A percentile compares a stretch with the other conserved stretches of the same genome.
Conservation (phyloP, 371 early-diverging fungal genomes). For the Mucor lusitanicus region DNA sequence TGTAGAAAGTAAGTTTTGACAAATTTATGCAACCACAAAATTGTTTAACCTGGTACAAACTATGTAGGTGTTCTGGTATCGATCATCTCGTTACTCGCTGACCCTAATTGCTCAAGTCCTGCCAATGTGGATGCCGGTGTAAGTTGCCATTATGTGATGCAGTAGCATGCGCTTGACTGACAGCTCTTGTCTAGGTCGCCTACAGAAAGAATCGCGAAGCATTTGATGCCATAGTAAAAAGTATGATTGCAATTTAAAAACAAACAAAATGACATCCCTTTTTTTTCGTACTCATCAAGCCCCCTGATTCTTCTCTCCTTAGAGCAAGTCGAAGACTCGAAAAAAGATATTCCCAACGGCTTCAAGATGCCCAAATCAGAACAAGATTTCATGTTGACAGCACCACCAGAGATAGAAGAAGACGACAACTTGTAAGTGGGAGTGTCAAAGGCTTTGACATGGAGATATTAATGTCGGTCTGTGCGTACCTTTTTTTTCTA, state of each 20-base stretch:
- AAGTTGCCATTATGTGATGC: conserved; percentile 22
- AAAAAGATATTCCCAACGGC: conserved; percentile 56
- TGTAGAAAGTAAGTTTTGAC: conserved; percentile 44
- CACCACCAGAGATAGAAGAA: conserved; percentile 50
- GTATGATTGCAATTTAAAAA: conserved; percentile 28
- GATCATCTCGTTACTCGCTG: conserved; percentile 89
- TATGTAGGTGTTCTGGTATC: conserved; percentile 76
- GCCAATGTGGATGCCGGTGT: conserved; percentile 84
- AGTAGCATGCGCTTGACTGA: background rate
- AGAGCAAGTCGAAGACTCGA: conserved; percentile 60
- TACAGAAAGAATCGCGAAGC: conserved; percentile 73
- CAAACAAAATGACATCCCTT: background rate
- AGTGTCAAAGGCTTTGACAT: background rate
- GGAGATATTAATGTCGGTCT: background rate
- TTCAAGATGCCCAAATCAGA: conserved; percentile 57
- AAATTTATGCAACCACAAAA: conserved; percentile 5
- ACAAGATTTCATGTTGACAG: conserved; percentile 49
- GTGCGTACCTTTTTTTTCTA: conserved; percentile 10
- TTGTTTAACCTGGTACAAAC: background rate
- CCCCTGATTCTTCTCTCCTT: background rate
- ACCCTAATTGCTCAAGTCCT: conserved; percentile 95
- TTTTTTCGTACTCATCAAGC: background rate
- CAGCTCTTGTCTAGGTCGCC: conserved; percentile 54
- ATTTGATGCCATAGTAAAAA: conserved; percentile 73
- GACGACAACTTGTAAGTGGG: conserved; percentile 53